Conservation (phyloP, 2,329 filamentous ascomycete species). For the Penicillium sp. region DNA sequence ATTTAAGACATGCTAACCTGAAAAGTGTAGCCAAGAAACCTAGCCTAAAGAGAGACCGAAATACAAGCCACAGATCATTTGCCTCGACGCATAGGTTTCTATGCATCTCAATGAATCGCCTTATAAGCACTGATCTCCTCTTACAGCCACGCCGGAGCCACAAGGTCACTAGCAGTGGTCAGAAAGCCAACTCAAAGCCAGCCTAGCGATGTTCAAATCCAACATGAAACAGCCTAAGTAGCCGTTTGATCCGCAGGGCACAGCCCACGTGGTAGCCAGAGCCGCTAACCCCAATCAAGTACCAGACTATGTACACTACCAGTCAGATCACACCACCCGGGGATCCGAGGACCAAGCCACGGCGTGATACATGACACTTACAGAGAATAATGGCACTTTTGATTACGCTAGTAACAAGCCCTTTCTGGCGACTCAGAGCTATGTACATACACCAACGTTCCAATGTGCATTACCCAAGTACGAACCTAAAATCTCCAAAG, state of each 20-base stretch:
- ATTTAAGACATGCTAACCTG: neutral
- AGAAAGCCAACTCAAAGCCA: neutral
- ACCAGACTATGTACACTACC: neutral
- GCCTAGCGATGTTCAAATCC: neutral
- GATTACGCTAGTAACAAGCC: neutral
- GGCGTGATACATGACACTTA: neutral
- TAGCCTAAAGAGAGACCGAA: neutral
- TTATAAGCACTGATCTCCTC: neutral
- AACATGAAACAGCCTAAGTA: neutral
- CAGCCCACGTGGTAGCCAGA: neutral
- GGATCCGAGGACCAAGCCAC: slow-evolving; percentile 6
- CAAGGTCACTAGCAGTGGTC: neutral
- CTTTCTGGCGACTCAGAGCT: neutral
- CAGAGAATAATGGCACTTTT: neutral
- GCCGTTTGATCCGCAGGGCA: slow-evolving; percentile 4
- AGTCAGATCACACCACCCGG: neutral
- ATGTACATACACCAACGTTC: neutral
- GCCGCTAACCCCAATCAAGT: slow-evolving; percentile 6
- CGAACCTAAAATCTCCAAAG: neutral
- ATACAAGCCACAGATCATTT: neutral
- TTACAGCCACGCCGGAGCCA: neutral
- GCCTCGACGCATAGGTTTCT: neutral
- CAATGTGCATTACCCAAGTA: neutral
- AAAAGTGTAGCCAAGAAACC: neutral
- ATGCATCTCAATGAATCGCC: neutral